phyloP scores from a whole-genome alignment of 805 yeast genomes.

The Ogataea trehaloabstinens region DNA sequence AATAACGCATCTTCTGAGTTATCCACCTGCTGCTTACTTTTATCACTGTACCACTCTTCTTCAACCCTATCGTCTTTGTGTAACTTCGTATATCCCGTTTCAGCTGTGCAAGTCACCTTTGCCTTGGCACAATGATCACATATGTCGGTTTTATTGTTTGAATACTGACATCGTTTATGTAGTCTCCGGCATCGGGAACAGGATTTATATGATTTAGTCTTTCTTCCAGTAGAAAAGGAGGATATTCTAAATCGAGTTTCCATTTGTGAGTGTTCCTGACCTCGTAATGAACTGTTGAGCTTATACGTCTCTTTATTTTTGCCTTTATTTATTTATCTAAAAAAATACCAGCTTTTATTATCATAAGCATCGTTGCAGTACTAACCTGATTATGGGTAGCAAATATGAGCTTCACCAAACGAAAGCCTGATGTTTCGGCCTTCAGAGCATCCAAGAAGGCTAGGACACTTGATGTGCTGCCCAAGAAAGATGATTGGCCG shows the following conservation, averaged over 20 bases:
- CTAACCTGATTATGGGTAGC: no score
- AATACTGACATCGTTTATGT: conserved; percentile 23
- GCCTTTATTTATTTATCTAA: no score
- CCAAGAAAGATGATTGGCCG: conserved; percentile 25
- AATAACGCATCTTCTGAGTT: conserved; percentile 7
- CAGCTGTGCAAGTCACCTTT: conserved; percentile 8
- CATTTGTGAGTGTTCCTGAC: no score
- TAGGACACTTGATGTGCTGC: not conserved
- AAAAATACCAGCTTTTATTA: no score
- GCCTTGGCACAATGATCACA: conserved; percentile 16
- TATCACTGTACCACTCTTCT: not conserved
- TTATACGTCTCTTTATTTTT: no score
- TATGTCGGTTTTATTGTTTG: conserved; percentile 6
- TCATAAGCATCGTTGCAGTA: no score
- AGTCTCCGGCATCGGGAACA: conserved; percentile 25
- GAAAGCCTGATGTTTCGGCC: conserved; percentile 1
- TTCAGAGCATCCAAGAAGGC: not conserved
- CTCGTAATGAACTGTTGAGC: no score
- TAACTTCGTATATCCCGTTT: not conserved
- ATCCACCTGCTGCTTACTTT: not conserved
- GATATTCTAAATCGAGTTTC: conserved; percentile 12
- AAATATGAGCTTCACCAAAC: conserved; percentile 5
- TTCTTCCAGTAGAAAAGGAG: conserved; percentile 18
- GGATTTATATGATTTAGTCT: conserved; percentile 19
- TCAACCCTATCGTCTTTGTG: not conserved